phyloP scores from a whole-genome alignment of 169 alveolate species.

The Plasmodium chabaudi region DNA sequence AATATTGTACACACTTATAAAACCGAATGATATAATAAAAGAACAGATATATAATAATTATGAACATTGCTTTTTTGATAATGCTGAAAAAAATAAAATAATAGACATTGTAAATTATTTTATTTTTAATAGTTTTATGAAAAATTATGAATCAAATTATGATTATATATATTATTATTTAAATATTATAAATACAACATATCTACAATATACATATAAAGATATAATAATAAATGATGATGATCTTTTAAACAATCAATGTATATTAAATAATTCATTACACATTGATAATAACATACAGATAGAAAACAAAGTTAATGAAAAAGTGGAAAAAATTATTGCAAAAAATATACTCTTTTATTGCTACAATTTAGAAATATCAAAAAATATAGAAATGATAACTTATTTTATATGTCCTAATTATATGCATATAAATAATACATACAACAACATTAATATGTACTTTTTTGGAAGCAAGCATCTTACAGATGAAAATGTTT shows the following conservation, averaged over 20 bases:
- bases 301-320: slow-evolving; percentile 34
- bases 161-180: slow-evolving; percentile 47
- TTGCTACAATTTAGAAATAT: slow-evolving; percentile 22
- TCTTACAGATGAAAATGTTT: slow-evolving; percentile 6
- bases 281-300: background rate
- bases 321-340: slow-evolving; percentile 52
- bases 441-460: slow-evolving; percentile 41
- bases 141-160: slow-evolving; percentile 31
- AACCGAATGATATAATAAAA: slow-evolving; percentile 41
- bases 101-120: slow-evolving; percentile 62
- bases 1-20: slow-evolving; percentile 12
- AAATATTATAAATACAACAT: slow-evolving; percentile 45
- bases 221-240: slow-evolving; percentile 20
- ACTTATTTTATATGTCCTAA: slow-evolving; percentile 58
- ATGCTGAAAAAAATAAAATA: slow-evolving; percentile 37
- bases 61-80: slow-evolving; percentile 50
- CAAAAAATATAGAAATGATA: slow-evolving; percentile 70
- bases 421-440: slow-evolving; percentile 44
- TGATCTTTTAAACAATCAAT: slow-evolving; percentile 3
- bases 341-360: slow-evolving; percentile 55
- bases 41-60: slow-evolving; percentile 49
- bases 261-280: background rate
- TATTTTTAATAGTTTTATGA: slow-evolving; percentile 46
- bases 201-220: slow-evolving; percentile 18
- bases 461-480: slow-evolving; percentile 34